Percentiles rank a stretch among this genome's conserved stretches.
phyloP scores from a whole-genome alignment of 495 filamentous ascomycete species.

The Hypoxylon perforatum region DNA sequence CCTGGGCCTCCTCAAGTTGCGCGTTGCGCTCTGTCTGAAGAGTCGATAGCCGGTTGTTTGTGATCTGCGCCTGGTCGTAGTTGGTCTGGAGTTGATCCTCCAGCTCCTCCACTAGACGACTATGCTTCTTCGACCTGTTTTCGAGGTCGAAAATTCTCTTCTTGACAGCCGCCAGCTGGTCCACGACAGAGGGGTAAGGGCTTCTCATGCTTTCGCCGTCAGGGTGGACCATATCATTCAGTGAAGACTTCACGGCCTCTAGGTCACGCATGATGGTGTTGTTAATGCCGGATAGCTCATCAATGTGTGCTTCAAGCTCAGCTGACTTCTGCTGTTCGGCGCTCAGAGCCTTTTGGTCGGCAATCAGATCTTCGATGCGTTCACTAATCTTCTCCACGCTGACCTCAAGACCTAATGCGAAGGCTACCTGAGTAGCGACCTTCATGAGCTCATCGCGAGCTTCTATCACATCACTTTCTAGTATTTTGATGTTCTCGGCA shows the following conservation, averaged over 20 bases:
- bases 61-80: slow-evolving; percentile 90
- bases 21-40: slow-evolving; percentile 76
- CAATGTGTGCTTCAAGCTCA: slow-evolving; percentile 59
- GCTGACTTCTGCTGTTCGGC: slow-evolving; percentile 67
- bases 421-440: slow-evolving; percentile 66
- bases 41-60: slow-evolving; percentile 77
- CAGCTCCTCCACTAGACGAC: slow-evolving; percentile 90
- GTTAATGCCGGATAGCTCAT: slow-evolving; percentile 64
- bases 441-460: slow-evolving; percentile 76
- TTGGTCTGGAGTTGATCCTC: slow-evolving; percentile 96
- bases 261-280: slow-evolving; percentile 67
- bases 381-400: slow-evolving; percentile 66
- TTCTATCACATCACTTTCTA: slow-evolving; percentile 76
- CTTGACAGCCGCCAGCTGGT: slow-evolving; percentile 77
- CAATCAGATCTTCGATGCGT: slow-evolving; percentile 63
- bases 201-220: slow-evolving; percentile 57
- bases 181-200: slow-evolving; percentile 68
- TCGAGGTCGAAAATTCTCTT: slow-evolving; percentile 75
- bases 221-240: slow-evolving; percentile 57
- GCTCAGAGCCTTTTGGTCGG: slow-evolving; percentile 58
- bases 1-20: slow-evolving; percentile 67
- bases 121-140: slow-evolving; percentile 80
- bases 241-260: slow-evolving; percentile 58
- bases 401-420: slow-evolving; percentile 63
- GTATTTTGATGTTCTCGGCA: slow-evolving; percentile 65